Conservation (phyloP, 2,329 filamentous ascomycete genomes). For the Colletotrichum destructivum region DNA sequence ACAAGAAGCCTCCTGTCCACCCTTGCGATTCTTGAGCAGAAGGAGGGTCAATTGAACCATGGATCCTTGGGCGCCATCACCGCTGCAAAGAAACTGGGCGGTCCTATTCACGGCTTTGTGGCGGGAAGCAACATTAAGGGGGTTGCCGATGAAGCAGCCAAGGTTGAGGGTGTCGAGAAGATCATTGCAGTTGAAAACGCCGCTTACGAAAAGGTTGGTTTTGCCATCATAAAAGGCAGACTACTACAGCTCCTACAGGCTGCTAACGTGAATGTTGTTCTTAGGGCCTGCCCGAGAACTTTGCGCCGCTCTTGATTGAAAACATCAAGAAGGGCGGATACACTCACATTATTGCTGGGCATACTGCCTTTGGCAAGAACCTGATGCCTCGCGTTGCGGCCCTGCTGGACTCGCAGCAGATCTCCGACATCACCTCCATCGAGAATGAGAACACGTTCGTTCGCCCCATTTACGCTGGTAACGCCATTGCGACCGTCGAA, state of each 20-base stretch:
- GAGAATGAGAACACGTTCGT: slow-evolving; percentile 95
- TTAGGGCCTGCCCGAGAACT: slow-evolving; percentile 93
- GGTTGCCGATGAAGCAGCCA: slow-evolving; percentile 87
- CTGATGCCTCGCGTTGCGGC: slow-evolving; percentile 92
- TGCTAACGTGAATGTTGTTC: not conserved
- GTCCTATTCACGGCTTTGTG: slow-evolving; percentile 87
- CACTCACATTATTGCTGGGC: slow-evolving; percentile 90
- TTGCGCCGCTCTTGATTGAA: slow-evolving; percentile 90
- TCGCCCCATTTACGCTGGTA: slow-evolving; percentile 96
- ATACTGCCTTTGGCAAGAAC: slow-evolving; percentile 98
- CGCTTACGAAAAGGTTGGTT: slow-evolving; percentile 89
- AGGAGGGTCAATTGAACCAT: slow-evolving; percentile 86
- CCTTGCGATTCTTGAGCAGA: slow-evolving; percentile 92
- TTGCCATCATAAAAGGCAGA: not conserved
- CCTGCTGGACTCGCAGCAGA: slow-evolving; percentile 90
- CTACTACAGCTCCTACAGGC: not conserved
- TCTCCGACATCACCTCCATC: slow-evolving; percentile 91
- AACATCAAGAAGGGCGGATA: slow-evolving; percentile 97
- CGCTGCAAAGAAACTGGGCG: slow-evolving; percentile 89
- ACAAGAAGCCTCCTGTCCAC: slow-evolving; percentile 79
- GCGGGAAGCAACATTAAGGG: slow-evolving; percentile 84
- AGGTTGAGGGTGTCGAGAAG: slow-evolving; percentile 92
- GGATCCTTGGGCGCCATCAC: slow-evolving; percentile 89
- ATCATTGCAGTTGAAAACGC: slow-evolving; percentile 89
- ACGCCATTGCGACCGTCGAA: slow-evolving; percentile 96